A percentile compares a stretch with the other conserved stretches of the same genome.
These are phyloP conservation scores for Hyparrhenia diplandra DNA, from an alignment of 176 grass and related monocot species.

Conservation along the genomic window DNA sequence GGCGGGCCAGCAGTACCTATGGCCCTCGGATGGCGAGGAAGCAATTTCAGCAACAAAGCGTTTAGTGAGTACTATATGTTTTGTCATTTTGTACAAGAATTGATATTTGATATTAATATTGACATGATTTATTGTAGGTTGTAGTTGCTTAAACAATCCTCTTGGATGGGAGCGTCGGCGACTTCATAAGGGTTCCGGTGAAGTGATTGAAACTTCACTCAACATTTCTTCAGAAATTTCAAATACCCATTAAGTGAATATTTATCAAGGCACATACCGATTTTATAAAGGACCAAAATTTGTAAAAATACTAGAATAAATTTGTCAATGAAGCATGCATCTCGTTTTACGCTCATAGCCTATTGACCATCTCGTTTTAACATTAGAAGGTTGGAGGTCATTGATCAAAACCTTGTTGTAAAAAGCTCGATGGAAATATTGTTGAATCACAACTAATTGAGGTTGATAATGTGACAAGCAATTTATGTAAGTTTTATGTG, in stretches of 20 bases:
- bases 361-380: background rate
- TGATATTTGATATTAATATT: background rate
- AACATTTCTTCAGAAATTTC: no score
- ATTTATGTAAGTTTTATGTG: conserved; percentile 79
- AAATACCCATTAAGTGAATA: no score
- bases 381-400: conserved; percentile 65
- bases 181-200: conserved; percentile 78
- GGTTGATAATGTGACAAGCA: conserved; percentile 59
- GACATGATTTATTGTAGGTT: conserved; percentile 38
- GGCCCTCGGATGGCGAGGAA: conserved; percentile 85
- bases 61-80: conserved; percentile 55
- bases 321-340: background rate
- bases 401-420: conserved; percentile 60
- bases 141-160: conserved; percentile 72
- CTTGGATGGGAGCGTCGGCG: conserved; percentile 71
- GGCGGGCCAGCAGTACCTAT: no score
- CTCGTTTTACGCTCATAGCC: background rate
- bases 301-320: background rate
- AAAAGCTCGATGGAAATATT: conserved; percentile 55
- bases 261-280: background rate
- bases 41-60: conserved; percentile 45
- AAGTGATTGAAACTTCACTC: conserved; percentile 12
- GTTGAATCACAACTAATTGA: conserved; percentile 70
- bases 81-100: conserved; percentile 2
- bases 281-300: background rate